Conservation (phyloP, 257 asterid genomes). For the Mitragyna speciosa region DNA sequence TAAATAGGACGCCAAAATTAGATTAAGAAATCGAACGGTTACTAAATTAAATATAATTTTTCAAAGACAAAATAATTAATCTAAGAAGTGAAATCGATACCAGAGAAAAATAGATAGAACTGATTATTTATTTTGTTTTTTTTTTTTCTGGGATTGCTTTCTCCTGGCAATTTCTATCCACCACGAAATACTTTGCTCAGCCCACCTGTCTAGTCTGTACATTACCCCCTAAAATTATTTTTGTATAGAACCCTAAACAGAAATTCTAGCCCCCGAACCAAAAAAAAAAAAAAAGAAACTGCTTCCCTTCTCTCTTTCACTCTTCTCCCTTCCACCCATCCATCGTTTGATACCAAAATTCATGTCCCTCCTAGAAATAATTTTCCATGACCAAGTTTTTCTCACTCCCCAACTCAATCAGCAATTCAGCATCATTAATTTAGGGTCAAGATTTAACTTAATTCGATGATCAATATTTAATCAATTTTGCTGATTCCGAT, state of each 20-base stretch:
- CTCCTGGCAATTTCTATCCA: background rate
- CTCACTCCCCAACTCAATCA: background rate
- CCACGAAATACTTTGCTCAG: background rate
- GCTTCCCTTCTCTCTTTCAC: background rate
- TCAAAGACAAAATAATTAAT: background rate
- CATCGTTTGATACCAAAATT: conserved; percentile 2
- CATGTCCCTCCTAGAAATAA: background rate
- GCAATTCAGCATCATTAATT: background rate
- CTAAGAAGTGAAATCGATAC: background rate
- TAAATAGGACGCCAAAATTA: background rate
- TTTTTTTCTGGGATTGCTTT: background rate
- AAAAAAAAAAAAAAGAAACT: background rate
- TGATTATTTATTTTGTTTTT: conserved; percentile 10
- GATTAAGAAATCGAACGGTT: background rate
- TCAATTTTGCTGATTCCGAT: conserved; percentile 75
- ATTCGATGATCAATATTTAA: conserved; percentile 13
- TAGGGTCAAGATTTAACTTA: background rate
- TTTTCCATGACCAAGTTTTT: background rate
- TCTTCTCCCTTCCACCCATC: background rate
- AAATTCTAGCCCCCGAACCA: conserved; percentile 22
- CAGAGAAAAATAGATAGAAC: background rate
- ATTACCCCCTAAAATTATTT: conserved; percentile 46
- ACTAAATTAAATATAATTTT: background rate
- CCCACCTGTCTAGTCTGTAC: conserved; percentile 39
- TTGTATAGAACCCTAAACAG: conserved; percentile 23